Evolutionary conservation across 148 eudicot genomes (phyloP).

Genomic region (Nepenthes mirabilis): DNA sequence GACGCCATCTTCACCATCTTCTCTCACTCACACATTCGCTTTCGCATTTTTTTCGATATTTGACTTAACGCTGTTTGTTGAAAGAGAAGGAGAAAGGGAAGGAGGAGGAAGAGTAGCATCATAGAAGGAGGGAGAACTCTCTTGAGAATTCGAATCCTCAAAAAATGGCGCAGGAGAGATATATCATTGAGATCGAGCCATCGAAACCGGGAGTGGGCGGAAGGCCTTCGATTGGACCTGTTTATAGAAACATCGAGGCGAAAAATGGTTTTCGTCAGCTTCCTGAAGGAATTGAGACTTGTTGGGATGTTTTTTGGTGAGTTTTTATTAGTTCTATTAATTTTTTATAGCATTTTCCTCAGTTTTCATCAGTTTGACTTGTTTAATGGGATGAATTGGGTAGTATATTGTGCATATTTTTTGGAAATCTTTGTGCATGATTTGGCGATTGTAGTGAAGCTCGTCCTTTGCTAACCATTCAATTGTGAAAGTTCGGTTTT

Average conservation of each 20-base stretch:
- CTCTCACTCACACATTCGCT: no score
- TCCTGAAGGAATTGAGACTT: conserved; percentile 55
- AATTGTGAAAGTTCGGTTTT: no score
- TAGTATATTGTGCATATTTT: not conserved
- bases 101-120: no score
- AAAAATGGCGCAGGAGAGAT: conserved; percentile 30
- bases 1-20: no score
- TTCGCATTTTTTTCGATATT: no score
- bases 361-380: not conserved
- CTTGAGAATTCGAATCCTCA: not conserved
- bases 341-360: no score
- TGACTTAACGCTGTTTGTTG: no score
- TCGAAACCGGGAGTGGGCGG: conserved; percentile 38
- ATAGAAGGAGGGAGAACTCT: no score
- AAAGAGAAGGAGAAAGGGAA: no score
- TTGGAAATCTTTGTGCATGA: not conserved
- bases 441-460: no score
- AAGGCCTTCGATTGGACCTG: conserved; percentile 62
- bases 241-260: conserved; percentile 61
- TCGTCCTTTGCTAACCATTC: no score
- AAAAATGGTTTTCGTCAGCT: conserved; percentile 67
- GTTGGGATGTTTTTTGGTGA: conserved; percentile 93
- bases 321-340: not conserved
- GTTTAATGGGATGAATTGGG: no score
- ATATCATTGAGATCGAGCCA: conserved; percentile 54